A percentile compares a stretch with the other conserved stretches of the same genome.
Evolutionary conservation across 345 rosid genomes (phyloP).

Genomic region (Brassica incana): DNA sequence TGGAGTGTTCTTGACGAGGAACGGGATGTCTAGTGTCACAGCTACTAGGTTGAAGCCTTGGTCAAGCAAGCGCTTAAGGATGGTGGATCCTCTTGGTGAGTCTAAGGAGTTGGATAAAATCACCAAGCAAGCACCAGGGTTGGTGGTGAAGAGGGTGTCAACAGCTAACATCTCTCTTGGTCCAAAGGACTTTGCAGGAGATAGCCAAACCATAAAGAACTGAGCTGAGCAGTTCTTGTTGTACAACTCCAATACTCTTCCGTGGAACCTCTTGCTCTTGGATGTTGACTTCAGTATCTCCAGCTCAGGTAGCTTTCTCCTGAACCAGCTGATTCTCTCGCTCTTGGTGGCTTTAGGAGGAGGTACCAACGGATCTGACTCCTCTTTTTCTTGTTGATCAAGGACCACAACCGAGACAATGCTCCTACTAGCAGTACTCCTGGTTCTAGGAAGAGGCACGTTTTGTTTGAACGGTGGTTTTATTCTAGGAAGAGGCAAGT

Average conservation of each 20-base stretch:
- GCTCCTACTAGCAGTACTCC: not conserved
- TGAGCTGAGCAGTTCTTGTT: constrained; percentile 47
- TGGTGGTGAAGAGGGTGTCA: constrained; percentile 56
- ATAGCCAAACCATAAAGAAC: constrained; percentile 80
- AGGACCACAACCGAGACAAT: not conserved
- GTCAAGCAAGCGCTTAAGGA: constrained; percentile 57
- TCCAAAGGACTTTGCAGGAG: constrained; percentile 53
- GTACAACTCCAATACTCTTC: constrained; percentile 47
- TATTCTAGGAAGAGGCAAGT: not conserved
- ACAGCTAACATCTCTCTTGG: constrained; percentile 60
- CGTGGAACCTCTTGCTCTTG: constrained; percentile 46
- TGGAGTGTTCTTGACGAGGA: constrained; percentile 60
- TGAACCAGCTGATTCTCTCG: constrained; percentile 62
- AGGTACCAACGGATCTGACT: constrained; percentile 46
- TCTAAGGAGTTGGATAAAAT: constrained; percentile 66
- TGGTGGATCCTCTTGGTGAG: constrained; percentile 44
- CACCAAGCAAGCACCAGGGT: constrained; percentile 57
- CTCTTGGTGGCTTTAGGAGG: constrained; percentile 49
- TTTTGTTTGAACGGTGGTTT: constrained; percentile 11
- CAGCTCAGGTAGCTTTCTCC: constrained; percentile 48
- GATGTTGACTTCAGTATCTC: constrained; percentile 51
- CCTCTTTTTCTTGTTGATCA: constrained; percentile 13
- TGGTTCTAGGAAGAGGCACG: not conserved
- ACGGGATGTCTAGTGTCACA: constrained; percentile 50
- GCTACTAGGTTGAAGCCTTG: constrained; percentile 60